Evolutionary conservation across 306 rosid genomes (phyloP).

Genomic region (Castanea mollissima): DNA sequence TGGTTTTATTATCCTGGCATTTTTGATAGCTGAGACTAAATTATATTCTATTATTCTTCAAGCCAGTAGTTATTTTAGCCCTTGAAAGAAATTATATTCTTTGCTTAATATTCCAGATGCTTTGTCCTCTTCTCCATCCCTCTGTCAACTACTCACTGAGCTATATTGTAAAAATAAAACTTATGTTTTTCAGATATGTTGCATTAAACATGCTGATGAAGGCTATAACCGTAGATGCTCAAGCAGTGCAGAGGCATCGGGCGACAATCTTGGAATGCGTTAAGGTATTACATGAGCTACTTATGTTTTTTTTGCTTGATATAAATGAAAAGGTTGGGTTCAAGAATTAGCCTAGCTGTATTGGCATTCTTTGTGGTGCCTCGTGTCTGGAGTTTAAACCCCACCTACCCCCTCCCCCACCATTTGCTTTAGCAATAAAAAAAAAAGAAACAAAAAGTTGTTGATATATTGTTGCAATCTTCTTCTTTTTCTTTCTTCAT

Average conservation of each 20-base stretch:
- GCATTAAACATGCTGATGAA: conserved; percentile 95
- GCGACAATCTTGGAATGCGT: conserved; percentile 96
- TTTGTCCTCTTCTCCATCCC: neutral
- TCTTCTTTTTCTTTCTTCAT: neutral
- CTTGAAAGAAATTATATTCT: neutral
- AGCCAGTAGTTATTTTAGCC: conserved; percentile 5
- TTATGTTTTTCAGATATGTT: conserved; percentile 62
- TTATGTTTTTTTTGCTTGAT: neutral
- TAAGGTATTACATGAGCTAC: conserved; percentile 53
- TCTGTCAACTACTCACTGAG: conserved; percentile 4
- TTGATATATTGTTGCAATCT: neutral
- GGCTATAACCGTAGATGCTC: conserved; percentile 92
- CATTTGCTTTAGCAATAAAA: too few relatives aligned
- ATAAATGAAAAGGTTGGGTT: neutral
- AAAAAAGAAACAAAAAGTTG: too few relatives aligned
- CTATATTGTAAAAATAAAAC: conserved; percentile 16
- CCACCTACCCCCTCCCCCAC: too few relatives aligned
- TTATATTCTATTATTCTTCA: conserved; percentile 9
- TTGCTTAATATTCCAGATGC: neutral
- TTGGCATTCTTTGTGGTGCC: too few relatives aligned
- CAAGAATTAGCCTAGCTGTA: too few relatives aligned
- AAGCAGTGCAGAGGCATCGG: conserved; percentile 99
- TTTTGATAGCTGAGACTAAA: neutral
- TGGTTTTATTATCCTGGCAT: neutral
- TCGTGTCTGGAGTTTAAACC: too few relatives aligned